phyloP scores from a whole-genome alignment of 1,284 basidiomycete species.

The Athelia sp. region DNA sequence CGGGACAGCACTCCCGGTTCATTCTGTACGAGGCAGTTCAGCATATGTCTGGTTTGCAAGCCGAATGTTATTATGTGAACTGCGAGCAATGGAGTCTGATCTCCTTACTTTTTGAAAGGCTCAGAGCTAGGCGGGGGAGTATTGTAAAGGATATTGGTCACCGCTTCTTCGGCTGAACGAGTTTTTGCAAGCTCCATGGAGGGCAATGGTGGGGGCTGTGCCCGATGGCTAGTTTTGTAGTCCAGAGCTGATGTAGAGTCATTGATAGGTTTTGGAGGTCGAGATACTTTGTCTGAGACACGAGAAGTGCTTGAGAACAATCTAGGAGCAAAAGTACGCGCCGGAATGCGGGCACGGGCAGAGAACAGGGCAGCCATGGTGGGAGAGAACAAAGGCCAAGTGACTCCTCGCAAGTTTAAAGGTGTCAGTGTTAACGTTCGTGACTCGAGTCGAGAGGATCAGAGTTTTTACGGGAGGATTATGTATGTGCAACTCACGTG shows the following conservation, averaged over 20 bases:
- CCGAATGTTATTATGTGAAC: neutral
- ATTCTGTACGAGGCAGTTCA: slow-evolving; percentile 99
- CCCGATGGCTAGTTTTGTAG: slow-evolving; percentile 78
- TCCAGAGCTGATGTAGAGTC: slow-evolving; percentile 93
- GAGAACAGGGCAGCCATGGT: slow-evolving; percentile 10
- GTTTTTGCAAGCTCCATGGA: slow-evolving; percentile 68
- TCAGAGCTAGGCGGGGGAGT: slow-evolving; percentile 90
- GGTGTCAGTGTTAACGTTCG: neutral
- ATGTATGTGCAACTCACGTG: too few relatives aligned
- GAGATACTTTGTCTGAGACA: slow-evolving; percentile 42
- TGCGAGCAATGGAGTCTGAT: neutral
- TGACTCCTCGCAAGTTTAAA: neutral
- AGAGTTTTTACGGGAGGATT: neutral
- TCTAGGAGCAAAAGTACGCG: slow-evolving; percentile 13
- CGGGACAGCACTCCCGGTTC: slow-evolving; percentile 98
- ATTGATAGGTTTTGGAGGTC: slow-evolving; percentile 69
- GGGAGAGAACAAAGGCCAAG: neutral
- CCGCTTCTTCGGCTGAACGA: slow-evolving; percentile 88
- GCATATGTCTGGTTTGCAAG: slow-evolving; percentile 67
- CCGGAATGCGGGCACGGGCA: slow-evolving; percentile 9
- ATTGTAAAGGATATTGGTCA: slow-evolving; percentile 94
- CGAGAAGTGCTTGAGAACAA: slow-evolving; percentile 30
- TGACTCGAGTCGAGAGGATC: neutral
- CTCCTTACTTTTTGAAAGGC: slow-evolving; percentile 85
- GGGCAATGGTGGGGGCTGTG: slow-evolving; percentile 74